These are phyloP conservation scores for Amniculicola lignicola DNA, from an alignment of 495 filamentous ascomycete genomes.

Conservation along the genomic window DNA sequence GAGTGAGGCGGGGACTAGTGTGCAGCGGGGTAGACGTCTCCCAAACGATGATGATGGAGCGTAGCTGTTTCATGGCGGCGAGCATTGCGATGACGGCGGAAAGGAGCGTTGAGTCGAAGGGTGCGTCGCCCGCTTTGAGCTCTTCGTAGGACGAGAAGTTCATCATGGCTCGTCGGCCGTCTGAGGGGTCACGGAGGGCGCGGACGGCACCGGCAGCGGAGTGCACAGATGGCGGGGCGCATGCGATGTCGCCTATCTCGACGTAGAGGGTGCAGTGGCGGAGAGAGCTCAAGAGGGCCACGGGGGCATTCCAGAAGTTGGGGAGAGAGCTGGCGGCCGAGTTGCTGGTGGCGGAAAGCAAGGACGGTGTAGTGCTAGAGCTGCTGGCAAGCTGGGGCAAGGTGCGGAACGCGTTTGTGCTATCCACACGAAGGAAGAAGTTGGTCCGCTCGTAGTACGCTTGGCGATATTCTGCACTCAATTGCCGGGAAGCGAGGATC, in stretches of 20 bases:
- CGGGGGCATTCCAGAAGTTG: conserved; percentile 10
- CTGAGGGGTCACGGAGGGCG: not conserved
- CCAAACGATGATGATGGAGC: conserved; percentile 21
- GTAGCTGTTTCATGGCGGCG: conserved; percentile 6
- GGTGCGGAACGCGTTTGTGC: not conserved
- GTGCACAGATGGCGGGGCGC: not conserved
- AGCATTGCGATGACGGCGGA: conserved; percentile 4
- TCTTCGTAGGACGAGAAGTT: not conserved
- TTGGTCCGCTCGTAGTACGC: conserved; percentile 25
- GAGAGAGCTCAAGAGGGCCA: not conserved
- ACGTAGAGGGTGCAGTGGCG: conserved; percentile 23
- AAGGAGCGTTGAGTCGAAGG: not conserved
- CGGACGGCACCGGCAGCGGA: not conserved
- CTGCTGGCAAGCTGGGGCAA: not conserved
- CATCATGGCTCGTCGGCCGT: not conserved
- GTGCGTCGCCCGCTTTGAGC: not conserved
- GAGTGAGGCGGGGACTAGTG: not conserved
- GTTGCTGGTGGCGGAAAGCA: not conserved
- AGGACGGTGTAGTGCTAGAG: not conserved
- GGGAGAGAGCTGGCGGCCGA: not conserved
- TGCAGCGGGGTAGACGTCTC: not conserved
- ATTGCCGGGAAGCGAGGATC: conserved; percentile 7
- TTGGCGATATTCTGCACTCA: conserved; percentile 18
- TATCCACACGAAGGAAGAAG: conserved; percentile 23
- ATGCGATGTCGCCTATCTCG: conserved; percentile 13